phyloP scores from a whole-genome alignment of 2,329 filamentous ascomycete genomes.

The Eurotiales sp. region DNA sequence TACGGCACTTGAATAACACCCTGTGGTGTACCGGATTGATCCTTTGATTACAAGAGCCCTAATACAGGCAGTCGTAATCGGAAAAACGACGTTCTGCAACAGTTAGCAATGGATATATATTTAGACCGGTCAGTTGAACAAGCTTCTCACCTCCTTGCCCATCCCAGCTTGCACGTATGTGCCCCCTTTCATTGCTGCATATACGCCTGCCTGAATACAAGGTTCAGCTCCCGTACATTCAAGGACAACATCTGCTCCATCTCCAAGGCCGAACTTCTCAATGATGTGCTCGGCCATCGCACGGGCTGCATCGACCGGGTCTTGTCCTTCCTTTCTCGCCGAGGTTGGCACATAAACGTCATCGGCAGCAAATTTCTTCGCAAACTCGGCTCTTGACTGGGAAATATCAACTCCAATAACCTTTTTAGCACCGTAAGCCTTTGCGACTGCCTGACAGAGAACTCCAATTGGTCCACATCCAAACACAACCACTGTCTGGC shows the following conservation, averaged over 20 bases:
- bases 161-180: slow-evolving; percentile 53
- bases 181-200: slow-evolving; percentile 44
- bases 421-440: slow-evolving; percentile 44
- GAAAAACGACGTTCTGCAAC: slow-evolving; percentile 50
- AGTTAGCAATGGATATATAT: too few species aligned
- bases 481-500: slow-evolving; percentile 47
- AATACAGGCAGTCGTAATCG: slow-evolving; percentile 49
- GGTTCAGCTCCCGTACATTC: slow-evolving; percentile 47
- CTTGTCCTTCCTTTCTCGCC: slow-evolving; percentile 29
- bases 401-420: slow-evolving; percentile 49
- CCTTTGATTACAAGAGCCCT: slow-evolving; percentile 48
- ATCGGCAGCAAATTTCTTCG: slow-evolving; percentile 43
- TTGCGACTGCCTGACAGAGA: slow-evolving; percentile 45
- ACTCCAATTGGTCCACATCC: slow-evolving; percentile 51
- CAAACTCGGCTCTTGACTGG: slow-evolving; percentile 40
- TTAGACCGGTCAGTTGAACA: too few species aligned
- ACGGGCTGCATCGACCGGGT: too few species aligned
- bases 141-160: slow-evolving; percentile 49
- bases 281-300: too few species aligned
- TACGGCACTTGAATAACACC: slow-evolving; percentile 49
- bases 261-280: slow-evolving; percentile 37
- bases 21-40: slow-evolving; percentile 50
- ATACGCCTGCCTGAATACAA: slow-evolving; percentile 48
- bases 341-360: slow-evolving; percentile 37
- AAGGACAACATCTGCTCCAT: slow-evolving; percentile 49